Base-by-base conservation (phyloP, 306 rosid species). In the barrel medic (Medicago truncatula) region DNA sequence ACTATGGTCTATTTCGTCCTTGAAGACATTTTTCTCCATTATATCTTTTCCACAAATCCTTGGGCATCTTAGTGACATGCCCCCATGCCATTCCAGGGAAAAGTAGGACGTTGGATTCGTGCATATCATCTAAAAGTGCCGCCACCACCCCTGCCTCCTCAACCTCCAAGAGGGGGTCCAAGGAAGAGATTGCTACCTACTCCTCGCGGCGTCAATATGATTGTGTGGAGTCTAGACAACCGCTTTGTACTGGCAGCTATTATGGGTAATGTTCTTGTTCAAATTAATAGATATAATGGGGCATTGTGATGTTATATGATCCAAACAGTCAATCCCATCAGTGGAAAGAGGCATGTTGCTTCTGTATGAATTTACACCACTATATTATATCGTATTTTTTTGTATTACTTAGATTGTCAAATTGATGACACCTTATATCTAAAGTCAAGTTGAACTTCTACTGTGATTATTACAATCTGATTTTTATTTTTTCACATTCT, bases 231-330 rank as follows among this genome's bases (percentile, higher is more conserved):
- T 87, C 87, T 89, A 75, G 98, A 92, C 82, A 92, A 92, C 71
- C 98, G 96, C 76, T 90, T 92, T 82, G 98, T 92, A 41, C 92
- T 92, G 64, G 98, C 98, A 78, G 98, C 98, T 86, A 88, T 92
- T 67, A 92, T 92, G 98, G 98, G 98, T 92, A 86, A 57, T 73
- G 66, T 50, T 53, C 68, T 75, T 11, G 31, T 63, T 70, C 54
- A 74, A 52, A 56, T 64, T 47, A 18, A 66, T 69, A 47, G 59
- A 60, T 74, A 23, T 73, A 20, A 46, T 0, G 8, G 69, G 59
- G 44, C 31, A 28, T 14, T 67, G 28, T 67, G 73, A 14, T 15
- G 18, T 41, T 43, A 54, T 67, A 40, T 66, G 52, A 18, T 66
- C 36, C 17, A 40, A 18, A 12, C 41, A 41, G 53, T 12, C 71